Conservation (phyloP, 164 flowering plant genomes). For the Nymphaea thermarum region DNA sequence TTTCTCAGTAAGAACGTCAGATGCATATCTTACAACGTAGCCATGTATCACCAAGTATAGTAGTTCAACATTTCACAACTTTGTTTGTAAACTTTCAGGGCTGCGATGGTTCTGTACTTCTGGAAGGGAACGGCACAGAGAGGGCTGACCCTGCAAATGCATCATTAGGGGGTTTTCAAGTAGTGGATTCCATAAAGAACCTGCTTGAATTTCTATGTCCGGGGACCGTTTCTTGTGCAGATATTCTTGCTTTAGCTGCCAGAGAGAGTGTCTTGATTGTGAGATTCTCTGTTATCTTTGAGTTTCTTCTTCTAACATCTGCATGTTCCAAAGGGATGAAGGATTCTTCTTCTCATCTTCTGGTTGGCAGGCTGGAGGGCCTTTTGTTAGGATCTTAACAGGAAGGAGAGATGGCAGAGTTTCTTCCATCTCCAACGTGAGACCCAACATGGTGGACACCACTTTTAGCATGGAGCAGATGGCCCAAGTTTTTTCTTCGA, state of each 20-base stretch:
- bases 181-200: slow-evolving; percentile 52
- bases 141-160: slow-evolving; percentile 56
- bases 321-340: not conserved
- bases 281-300: not conserved
- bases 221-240: slow-evolving; percentile 69
- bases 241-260: slow-evolving; percentile 65
- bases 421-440: slow-evolving; percentile 46
- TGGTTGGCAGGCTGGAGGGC: slow-evolving; percentile 47
- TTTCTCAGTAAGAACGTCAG: too few relatives aligned
- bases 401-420: slow-evolving; percentile 66
- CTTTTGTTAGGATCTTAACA: slow-evolving; percentile 41
- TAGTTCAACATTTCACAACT: not conserved
- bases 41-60: not conserved
- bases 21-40: not conserved
- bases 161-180: slow-evolving; percentile 64
- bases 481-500: slow-evolving; percentile 47
- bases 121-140: slow-evolving; percentile 59
- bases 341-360: not conserved
- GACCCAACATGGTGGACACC: slow-evolving; percentile 68
- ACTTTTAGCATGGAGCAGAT: slow-evolving; percentile 60
- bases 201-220: slow-evolving; percentile 65
- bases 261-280: slow-evolving; percentile 71
- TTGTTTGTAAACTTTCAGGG: slow-evolving; percentile 30
- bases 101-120: slow-evolving; percentile 70
- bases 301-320: not conserved